Evolutionary conservation across 176 grass and related monocot species (phyloP).

Genomic region (Phoenix dactylifera): DNA sequence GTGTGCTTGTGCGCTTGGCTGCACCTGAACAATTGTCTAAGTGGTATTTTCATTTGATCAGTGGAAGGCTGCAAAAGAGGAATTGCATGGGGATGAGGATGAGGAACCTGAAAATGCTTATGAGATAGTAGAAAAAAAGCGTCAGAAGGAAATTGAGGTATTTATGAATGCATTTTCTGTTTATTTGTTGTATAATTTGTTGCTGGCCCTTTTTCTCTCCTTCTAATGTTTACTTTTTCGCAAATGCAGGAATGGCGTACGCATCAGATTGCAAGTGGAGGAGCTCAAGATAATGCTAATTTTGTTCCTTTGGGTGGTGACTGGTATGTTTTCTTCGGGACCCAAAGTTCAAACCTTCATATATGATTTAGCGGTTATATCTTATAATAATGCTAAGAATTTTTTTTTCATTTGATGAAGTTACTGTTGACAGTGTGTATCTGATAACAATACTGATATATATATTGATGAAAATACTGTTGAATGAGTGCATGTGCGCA

Average conservation of each 20-base stretch:
- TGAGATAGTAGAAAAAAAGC: constrained; percentile 73
- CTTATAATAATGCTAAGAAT: too few species aligned
- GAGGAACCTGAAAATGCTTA: constrained; percentile 79
- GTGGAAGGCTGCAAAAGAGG: constrained; percentile 99
- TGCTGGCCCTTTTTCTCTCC: background rate
- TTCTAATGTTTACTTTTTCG: constrained; percentile 2
- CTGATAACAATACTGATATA: too few species aligned
- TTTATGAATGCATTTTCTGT: too few species aligned
- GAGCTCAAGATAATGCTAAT: constrained; percentile 82
- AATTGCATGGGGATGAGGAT: constrained; percentile 70
- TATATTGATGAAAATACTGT: too few species aligned
- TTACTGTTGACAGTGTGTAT: too few species aligned
- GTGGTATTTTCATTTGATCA: constrained; percentile 22
- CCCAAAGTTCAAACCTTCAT: too few species aligned
- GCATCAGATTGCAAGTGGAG: constrained; percentile 74
- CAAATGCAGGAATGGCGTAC: constrained; percentile 59
- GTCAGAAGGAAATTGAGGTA: constrained; percentile 85
- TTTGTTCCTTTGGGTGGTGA: constrained; percentile 85
- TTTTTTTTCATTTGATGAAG: too few species aligned
- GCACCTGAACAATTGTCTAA: too few species aligned
- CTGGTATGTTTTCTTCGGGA: constrained; percentile 44
- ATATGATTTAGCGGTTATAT: too few species aligned
- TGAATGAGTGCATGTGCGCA: too few species aligned
- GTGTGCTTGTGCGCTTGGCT: too few species aligned
- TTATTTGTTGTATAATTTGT: too few species aligned